These are phyloP conservation scores for Verticillium isaacii DNA, from an alignment of 2,329 filamentous ascomycete genomes.

Conservation along the genomic window DNA sequence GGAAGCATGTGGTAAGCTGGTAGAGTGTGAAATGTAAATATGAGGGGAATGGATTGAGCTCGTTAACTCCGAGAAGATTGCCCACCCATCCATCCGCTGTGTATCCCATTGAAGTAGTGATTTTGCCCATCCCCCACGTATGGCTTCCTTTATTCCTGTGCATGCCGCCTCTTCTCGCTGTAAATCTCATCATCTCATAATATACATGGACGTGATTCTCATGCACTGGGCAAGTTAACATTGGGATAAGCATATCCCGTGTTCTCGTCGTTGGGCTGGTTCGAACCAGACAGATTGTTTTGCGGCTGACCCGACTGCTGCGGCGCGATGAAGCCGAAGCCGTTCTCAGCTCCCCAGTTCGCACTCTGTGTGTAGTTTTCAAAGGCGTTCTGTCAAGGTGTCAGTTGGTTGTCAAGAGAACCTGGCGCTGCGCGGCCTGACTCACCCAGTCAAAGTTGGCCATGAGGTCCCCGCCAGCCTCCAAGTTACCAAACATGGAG, in stretches of 20 bases:
- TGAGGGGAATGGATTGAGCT: not conserved
- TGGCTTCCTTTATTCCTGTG: not conserved
- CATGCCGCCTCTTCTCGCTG: too few relatives aligned
- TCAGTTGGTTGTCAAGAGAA: conserved; percentile 17
- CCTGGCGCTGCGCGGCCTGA: not conserved
- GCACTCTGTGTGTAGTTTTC: conserved; percentile 54
- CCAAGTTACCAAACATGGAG: conserved; percentile 46
- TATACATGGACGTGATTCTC: not conserved
- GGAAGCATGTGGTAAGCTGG: not conserved
- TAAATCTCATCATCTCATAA: not conserved
- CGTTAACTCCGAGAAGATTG: not conserved
- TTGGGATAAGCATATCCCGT: not conserved
- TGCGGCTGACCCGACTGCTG: not conserved
- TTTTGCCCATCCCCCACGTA: not conserved
- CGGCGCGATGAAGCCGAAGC: conserved; percentile 34
- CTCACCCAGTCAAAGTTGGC: conserved; percentile 57
- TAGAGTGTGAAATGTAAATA: not conserved
- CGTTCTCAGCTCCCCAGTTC: conserved; percentile 46
- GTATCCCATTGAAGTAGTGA: not conserved
- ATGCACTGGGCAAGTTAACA: not conserved
- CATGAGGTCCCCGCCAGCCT: conserved; percentile 31
- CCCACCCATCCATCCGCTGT: not conserved
- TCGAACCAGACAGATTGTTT: not conserved
- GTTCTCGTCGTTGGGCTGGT: not conserved
- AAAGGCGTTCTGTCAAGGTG: conserved; percentile 40